Evolutionary conservation across 176 grass and related monocot genomes (phyloP).

Genomic region (Echinochloa phyllopogon): DNA sequence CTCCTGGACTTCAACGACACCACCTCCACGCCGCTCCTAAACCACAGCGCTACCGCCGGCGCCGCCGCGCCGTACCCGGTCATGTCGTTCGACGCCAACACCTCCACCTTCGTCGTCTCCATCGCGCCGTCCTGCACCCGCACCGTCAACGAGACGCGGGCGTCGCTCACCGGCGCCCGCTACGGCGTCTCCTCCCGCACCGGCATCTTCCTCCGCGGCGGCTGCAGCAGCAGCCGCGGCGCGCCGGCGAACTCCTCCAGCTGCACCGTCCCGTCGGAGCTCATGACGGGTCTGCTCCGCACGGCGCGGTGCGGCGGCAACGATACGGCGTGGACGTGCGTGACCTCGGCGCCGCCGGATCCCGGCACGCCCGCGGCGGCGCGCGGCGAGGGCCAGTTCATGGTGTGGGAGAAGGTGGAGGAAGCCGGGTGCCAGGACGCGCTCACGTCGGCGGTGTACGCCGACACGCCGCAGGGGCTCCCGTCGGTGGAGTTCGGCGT

Average conservation of each 20-base stretch:
- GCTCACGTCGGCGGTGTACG: constrained; percentile 44
- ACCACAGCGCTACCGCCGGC: too few relatives aligned
- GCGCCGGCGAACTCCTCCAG: background rate
- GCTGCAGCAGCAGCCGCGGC: accelerated
- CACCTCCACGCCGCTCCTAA: background rate
- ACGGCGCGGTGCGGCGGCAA: background rate
- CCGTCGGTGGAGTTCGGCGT: constrained; percentile 41
- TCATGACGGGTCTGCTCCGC: background rate
- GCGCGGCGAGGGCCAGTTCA: background rate
- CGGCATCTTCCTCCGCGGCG: constrained; percentile 49
- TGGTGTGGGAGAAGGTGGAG: background rate
- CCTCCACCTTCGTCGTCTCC: constrained; percentile 25
- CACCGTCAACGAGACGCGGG: background rate
- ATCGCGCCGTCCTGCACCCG: constrained; percentile 51
- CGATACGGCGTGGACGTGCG: constrained; percentile 38
- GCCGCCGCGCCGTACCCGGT: background rate
- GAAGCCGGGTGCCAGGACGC: background rate
- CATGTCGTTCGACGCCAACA: background rate
- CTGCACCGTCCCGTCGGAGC: background rate
- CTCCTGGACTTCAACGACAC: constrained; percentile 31
- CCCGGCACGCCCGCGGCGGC: accelerated
- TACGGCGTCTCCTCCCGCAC: constrained; percentile 50
- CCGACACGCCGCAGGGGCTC: background rate
- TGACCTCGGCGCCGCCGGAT: background rate
- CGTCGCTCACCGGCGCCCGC: constrained; percentile 34